phyloP scores from a whole-genome alignment of 1,284 basidiomycete genomes.

The Malassezia sympodialis region DNA sequence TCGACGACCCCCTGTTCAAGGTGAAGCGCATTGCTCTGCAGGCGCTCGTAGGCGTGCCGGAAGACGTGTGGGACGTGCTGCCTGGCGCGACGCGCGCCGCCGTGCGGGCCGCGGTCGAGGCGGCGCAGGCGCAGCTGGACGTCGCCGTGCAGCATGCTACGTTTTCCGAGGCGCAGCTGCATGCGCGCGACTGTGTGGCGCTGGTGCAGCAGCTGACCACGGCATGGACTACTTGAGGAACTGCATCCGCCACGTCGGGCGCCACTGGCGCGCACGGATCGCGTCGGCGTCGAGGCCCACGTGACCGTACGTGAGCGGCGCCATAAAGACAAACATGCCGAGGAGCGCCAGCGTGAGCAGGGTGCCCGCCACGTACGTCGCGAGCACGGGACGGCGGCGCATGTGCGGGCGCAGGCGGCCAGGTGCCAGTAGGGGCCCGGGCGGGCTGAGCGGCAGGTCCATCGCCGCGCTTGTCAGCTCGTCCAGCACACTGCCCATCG shows the following conservation, averaged over 20 bases:
- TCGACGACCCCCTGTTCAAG: conserved; percentile 10
- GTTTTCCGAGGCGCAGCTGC: conserved; percentile 14
- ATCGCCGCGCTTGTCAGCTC: conserved; percentile 64
- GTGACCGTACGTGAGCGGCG: conserved; percentile 39
- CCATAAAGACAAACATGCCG: conserved; percentile 27
- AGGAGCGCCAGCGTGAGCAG: conserved; percentile 15
- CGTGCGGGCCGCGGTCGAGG: not conserved
- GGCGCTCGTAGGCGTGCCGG: not conserved
- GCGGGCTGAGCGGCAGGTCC: conserved; percentile 74
- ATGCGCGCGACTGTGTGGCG: conserved; percentile 1
- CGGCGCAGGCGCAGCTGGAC: conserved; percentile 2
- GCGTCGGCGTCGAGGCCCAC: conserved; percentile 23
- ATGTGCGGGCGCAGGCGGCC: conserved; percentile 17
- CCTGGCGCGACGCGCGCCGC: not conserved
- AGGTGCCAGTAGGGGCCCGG: conserved; percentile 51
- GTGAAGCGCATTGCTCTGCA: conserved; percentile 14
- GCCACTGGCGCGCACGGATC: conserved; percentile 22
- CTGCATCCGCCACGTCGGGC: conserved; percentile 30
- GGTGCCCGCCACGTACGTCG: conserved; percentile 13
- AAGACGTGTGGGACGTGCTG: not conserved
- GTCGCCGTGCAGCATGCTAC: conserved; percentile 1
- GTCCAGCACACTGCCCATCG: conserved; percentile 81
- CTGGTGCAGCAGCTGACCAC: not conserved
- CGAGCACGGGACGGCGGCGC: conserved; percentile 14
- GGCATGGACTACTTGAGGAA: not conserved